Evolutionary conservation across 768 basidiomycete species (phyloP), one percentile per base, ranked within the genome.

Genomic region (Suillus hirtellus): DNA sequence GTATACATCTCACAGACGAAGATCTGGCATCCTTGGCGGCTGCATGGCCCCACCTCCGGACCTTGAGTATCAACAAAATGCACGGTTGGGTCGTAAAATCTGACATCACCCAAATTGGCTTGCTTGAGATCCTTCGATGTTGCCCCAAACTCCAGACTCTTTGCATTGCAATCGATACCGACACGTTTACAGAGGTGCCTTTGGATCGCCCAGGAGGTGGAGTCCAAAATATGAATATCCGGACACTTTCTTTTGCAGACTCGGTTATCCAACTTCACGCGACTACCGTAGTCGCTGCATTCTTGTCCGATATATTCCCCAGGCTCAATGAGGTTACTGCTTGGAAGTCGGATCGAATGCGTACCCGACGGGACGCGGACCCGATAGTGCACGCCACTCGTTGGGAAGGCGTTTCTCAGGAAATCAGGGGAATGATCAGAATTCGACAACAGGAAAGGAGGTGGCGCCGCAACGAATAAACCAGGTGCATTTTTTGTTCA

Each of bases 271-370:
- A 58, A 19, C 21, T 4, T 40, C 14, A 17, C 10, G 38, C 38
- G 27, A 19, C 3, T 15, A 42, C 24, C 10, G 24, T 27, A 27
- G 55, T 58, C 24, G 55, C 55, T 19, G 55, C 55, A 24, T 58
- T 58, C 55, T 15, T 56, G 8, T 56, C 37, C 54, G 54, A 56
- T 24, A 14, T 56, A 40, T 42, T 58, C 24, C 55, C 55, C 5
- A 27, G 24, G 24, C 55, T 58, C 38, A 3, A 58, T 42, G 38
- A 58, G 24, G 38, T 58, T 0, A 27, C 55, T 19, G 55, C 55
- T 27, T 58, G 55, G 55, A 24, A 21, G 24, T 27, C 55, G 15
- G 55, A 58, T 58, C 55, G 12, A 58, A 58, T 40, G 55, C 55
- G 55, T 42, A 2, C 5, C 38, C 55, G 15, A 58, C 55, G 21